These are phyloP conservation scores for Sporothrix brunneoviolacea DNA, from an alignment of 2,329 filamentous ascomycete species.

Conservation along the genomic window DNA sequence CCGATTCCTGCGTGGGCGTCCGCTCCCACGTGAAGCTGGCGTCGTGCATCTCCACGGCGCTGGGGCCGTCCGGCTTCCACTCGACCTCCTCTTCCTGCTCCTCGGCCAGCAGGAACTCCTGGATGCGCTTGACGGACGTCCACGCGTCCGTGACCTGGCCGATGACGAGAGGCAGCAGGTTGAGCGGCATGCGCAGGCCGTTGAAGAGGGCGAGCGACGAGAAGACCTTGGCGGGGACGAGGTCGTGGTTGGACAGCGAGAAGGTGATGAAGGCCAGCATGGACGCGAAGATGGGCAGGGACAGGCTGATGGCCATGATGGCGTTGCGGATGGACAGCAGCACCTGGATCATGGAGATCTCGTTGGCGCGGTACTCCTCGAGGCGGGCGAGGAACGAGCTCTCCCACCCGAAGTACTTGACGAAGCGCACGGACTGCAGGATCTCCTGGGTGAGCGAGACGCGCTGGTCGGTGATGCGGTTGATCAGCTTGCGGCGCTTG, in stretches of 20 bases:
- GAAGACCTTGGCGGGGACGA: slow-evolving; percentile 75
- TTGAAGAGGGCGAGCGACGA: slow-evolving; percentile 94
- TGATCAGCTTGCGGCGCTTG: slow-evolving; percentile 68
- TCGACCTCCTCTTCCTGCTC: slow-evolving; percentile 69
- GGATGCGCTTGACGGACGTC: slow-evolving; percentile 75
- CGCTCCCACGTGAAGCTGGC: slow-evolving; percentile 87
- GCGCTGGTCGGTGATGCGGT: slow-evolving; percentile 88
- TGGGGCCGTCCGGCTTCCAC: slow-evolving; percentile 48
- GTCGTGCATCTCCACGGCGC: slow-evolving; percentile 63
- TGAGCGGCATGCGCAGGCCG: slow-evolving; percentile 79
- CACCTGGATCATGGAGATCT: slow-evolving; percentile 79
- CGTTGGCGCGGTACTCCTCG: slow-evolving; percentile 62
- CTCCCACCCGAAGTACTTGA: slow-evolving; percentile 97
- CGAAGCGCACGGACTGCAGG: slow-evolving; percentile 81
- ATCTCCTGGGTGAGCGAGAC: slow-evolving; percentile 92
- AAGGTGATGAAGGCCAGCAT: slow-evolving; percentile 92
- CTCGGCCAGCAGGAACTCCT: slow-evolving; percentile 82
- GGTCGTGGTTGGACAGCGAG: slow-evolving; percentile 56
- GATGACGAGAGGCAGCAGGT: slow-evolving; percentile 79
- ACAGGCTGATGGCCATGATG: slow-evolving; percentile 77
- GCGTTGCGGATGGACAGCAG: slow-evolving; percentile 77
- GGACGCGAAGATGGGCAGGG: slow-evolving; percentile 85
- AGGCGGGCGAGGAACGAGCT: slow-evolving; percentile 74
- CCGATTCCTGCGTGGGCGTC: slow-evolving; percentile 48
- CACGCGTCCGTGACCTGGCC: slow-evolving; percentile 86